A percentile compares a stretch with the other conserved stretches of the same genome.
Evolutionary conservation across 2,329 filamentous ascomycete genomes (phyloP).

Genomic region (Cladosporium velox): DNA sequence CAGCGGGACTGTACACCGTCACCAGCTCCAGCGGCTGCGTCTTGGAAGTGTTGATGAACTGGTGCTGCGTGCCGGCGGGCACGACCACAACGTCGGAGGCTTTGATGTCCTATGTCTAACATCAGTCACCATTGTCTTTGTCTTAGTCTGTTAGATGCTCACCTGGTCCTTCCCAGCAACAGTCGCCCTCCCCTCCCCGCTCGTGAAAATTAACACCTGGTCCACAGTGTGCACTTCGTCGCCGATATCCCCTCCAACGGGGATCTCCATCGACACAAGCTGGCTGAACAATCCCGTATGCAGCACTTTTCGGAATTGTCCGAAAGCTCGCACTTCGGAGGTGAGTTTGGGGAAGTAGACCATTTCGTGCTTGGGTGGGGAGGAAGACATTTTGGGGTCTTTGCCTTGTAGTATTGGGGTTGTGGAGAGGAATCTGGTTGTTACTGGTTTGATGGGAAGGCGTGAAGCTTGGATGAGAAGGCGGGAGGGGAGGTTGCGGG

Average conservation of each 20-base stretch:
- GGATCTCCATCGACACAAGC: slow-evolving; percentile 66
- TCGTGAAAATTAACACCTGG: slow-evolving; percentile 66
- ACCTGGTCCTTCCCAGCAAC: slow-evolving; percentile 60
- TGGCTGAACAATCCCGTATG: slow-evolving; percentile 65
- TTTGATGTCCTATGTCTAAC: slow-evolving; percentile 44
- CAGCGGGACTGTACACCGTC: slow-evolving; percentile 64
- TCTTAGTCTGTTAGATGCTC: background rate
- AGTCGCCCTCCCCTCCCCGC: slow-evolving; percentile 59
- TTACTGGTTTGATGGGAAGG: background rate
- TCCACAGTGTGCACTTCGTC: slow-evolving; percentile 68
- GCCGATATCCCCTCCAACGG: slow-evolving; percentile 65
- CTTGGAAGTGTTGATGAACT: slow-evolving; percentile 62
- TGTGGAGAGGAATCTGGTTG: slow-evolving; percentile 27
- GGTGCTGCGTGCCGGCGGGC: slow-evolving; percentile 65
- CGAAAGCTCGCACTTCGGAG: slow-evolving; percentile 56
- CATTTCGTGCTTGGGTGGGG: slow-evolving; percentile 52
- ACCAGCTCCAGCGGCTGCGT: slow-evolving; percentile 61
- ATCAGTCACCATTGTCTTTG: background rate
- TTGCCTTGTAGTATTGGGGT: slow-evolving; percentile 34
- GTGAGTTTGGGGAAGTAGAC: slow-evolving; percentile 62
- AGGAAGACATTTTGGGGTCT: slow-evolving; percentile 36
- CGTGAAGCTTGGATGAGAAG: background rate
- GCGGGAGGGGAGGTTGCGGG: background rate
- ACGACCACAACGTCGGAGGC: slow-evolving; percentile 63
- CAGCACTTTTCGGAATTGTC: slow-evolving; percentile 62